These are phyloP conservation scores for Phoenix roebelenii DNA, from an alignment of 176 grass and related monocot genomes.

Conservation along the genomic window DNA sequence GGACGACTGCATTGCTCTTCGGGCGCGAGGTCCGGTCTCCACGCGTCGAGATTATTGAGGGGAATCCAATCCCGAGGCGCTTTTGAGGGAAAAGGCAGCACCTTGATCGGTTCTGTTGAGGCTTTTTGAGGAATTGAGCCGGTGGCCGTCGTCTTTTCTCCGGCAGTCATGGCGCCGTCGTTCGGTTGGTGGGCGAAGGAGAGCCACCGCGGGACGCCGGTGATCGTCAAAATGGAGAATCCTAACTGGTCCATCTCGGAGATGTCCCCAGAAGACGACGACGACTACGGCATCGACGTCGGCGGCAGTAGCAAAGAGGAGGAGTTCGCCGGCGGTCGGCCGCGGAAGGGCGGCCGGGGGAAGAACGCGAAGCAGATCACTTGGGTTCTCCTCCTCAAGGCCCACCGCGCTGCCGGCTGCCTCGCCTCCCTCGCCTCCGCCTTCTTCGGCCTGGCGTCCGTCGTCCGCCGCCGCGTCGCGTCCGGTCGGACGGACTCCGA, in stretches of 20 bases:
- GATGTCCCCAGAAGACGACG: conserved; percentile 16
- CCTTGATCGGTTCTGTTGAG: too few relatives aligned
- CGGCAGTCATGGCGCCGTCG: conserved; percentile 25
- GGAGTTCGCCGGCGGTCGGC: not conserved
- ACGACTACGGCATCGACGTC: not conserved
- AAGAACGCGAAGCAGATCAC: conserved; percentile 53
- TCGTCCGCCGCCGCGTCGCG: conserved; percentile 28
- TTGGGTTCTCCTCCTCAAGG: conserved; percentile 41
- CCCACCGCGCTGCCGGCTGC: conserved; percentile 36
- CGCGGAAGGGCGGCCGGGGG: conserved; percentile 26
- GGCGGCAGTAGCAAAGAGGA: not conserved
- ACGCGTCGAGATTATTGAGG: too few relatives aligned
- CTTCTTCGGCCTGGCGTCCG: conserved; percentile 17
- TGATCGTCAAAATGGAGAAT: conserved; percentile 53
- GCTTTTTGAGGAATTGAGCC: too few relatives aligned
- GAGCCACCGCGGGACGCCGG: conserved; percentile 27
- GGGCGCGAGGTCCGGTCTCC: too few relatives aligned
- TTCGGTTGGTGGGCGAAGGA: conserved; percentile 28
- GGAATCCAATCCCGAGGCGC: too few relatives aligned
- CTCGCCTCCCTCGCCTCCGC: conserved; percentile 26
- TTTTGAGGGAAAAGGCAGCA: too few relatives aligned
- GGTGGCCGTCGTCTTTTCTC: too few relatives aligned
- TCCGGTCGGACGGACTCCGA: conserved; percentile 35
- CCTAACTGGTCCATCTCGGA: conserved; percentile 53
- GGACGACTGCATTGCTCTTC: too few relatives aligned